Conservation (phyloP, 352 stramenopile species). For the Saprolegnia parasitica region DNA sequence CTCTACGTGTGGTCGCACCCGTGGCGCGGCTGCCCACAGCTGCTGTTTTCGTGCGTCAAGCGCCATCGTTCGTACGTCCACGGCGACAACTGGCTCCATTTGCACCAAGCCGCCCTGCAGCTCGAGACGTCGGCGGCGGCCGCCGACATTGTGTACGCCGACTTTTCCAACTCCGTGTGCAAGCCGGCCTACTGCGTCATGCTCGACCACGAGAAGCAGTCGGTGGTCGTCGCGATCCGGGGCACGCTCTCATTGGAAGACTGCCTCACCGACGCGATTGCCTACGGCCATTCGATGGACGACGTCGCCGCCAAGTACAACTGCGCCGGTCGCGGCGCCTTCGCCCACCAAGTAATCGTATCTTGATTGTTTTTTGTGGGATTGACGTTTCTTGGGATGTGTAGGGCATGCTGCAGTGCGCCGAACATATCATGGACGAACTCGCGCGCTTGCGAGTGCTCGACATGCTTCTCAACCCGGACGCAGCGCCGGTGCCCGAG, state of each 20-base stretch:
- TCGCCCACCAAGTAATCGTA: conserved; percentile 55
- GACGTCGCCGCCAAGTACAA: conserved; percentile 55
- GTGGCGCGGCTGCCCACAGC: conserved; percentile 67
- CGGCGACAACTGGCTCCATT: conserved; percentile 80
- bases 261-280: conserved; percentile 81
- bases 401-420: conserved; percentile 65
- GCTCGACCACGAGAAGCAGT: conserved; percentile 61
- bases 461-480: conserved; percentile 80
- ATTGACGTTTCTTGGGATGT: neutral
- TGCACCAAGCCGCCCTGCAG: conserved; percentile 72
- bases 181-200: conserved; percentile 75
- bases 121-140: conserved; percentile 58
- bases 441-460: conserved; percentile 63
- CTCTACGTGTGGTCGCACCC: conserved; percentile 86
- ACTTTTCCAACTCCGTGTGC: conserved; percentile 77
- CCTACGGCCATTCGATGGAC: conserved; percentile 73
- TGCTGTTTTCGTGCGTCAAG: conserved; percentile 75
- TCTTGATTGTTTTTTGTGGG: neutral
- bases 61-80: conserved; percentile 60
- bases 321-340: conserved; percentile 67
- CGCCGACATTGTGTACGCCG: conserved; percentile 78
- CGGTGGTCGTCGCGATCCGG: conserved; percentile 77
- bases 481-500: conserved; percentile 25
- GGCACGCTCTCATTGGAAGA: conserved; percentile 84
- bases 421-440: conserved; percentile 56